Percentiles rank a stretch among this genome's conserved stretches.
These are phyloP conservation scores for Hydnomerulius pinastri DNA, from an alignment of 768 basidiomycete genomes.

Conservation along the genomic window DNA sequence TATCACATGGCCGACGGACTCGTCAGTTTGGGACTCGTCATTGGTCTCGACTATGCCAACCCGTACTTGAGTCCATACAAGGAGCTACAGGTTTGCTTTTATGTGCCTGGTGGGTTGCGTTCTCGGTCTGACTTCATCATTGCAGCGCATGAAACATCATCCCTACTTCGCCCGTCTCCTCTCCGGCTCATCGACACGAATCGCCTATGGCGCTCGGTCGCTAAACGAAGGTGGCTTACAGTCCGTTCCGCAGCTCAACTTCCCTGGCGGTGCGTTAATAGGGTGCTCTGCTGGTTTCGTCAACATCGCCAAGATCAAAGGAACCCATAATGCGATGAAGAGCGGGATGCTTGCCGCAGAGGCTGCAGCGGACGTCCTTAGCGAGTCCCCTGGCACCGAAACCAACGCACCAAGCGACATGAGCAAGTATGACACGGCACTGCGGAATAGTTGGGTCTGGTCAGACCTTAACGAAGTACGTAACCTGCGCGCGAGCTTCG, in stretches of 20 bases:
- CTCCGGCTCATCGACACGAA: conserved; percentile 65
- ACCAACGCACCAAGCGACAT: conserved; percentile 50
- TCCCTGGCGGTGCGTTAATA: conserved; percentile 92
- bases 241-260: conserved; percentile 81
- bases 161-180: conserved; percentile 86
- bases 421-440: conserved; percentile 66
- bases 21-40: conserved; percentile 87
- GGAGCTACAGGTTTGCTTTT: conserved; percentile 77
- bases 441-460: conserved; percentile 83
- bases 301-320: conserved; percentile 97
- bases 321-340: conserved; percentile 99
- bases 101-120: not conserved
- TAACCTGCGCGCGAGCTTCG: conserved; percentile 90
- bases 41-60: conserved; percentile 94
- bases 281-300: conserved; percentile 97
- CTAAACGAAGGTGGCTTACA: conserved; percentile 95
- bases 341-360: conserved; percentile 97
- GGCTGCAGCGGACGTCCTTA: conserved; percentile 68
- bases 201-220: conserved; percentile 89
- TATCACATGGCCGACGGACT: conserved; percentile 96
- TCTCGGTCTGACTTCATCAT: conserved; percentile 6
- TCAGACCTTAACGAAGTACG: conserved; percentile 86
- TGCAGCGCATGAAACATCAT: conserved; percentile 92
- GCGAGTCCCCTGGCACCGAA: conserved; percentile 14
- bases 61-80: conserved; percentile 90